Conservation (phyloP, 345 rosid genomes). For the Streptanthus diversifolius region DNA sequence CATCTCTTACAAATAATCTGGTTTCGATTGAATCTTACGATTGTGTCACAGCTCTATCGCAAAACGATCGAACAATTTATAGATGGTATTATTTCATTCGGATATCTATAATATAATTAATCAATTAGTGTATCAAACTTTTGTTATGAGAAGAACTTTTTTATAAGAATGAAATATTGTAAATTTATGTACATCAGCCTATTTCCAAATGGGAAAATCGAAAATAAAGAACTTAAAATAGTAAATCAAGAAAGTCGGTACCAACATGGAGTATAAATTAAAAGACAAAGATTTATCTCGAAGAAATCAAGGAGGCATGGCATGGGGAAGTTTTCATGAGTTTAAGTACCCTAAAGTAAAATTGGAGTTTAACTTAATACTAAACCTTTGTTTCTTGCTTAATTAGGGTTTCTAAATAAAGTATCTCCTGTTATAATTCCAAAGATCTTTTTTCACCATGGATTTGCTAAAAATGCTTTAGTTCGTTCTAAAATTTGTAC, state of each 20-base stretch:
- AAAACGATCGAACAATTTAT: neutral
- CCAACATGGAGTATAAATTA: conserved; percentile 21
- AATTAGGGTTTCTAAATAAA: conserved; percentile 34
- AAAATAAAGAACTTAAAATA: conserved; percentile 1
- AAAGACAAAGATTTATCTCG: conserved; percentile 17
- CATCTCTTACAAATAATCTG: neutral
- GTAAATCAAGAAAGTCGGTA: conserved; percentile 23
- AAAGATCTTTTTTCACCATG: conserved; percentile 19
- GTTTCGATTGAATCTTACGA: neutral
- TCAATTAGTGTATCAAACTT: neutral
- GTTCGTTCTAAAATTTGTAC: neutral
- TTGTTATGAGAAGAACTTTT: neutral
- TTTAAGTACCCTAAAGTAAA: conserved; percentile 36
- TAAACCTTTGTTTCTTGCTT: neutral
- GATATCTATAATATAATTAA: neutral
- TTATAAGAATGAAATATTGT: neutral
- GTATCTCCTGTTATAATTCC: conserved; percentile 11
- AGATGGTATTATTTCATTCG: neutral
- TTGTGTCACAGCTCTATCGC: neutral
- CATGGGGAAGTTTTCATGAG: conserved; percentile 30
- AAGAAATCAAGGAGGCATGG: conserved; percentile 24
- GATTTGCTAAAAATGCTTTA: conserved; percentile 22
- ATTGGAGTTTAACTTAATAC: conserved; percentile 10
- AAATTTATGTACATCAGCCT: neutral
- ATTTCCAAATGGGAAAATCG: neutral